A percentile compares a stretch with the other conserved stretches of the same genome.
These are phyloP conservation scores for Kodamaea sagamina DNA, from an alignment of 805 yeast genomes.

Conservation along the genomic window DNA sequence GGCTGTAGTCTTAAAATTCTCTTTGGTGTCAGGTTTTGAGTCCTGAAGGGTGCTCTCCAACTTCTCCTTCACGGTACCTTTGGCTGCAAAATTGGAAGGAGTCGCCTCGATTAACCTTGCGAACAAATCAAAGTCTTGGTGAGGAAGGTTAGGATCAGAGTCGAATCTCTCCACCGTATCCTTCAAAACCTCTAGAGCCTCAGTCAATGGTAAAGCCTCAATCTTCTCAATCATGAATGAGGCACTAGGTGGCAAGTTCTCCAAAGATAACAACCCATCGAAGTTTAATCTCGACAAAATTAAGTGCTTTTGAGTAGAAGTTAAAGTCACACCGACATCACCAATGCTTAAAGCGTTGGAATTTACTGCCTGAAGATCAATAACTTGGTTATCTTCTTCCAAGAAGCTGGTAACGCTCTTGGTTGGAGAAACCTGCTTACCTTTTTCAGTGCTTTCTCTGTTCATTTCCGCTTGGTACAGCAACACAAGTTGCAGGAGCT, in stretches of 20 bases:
- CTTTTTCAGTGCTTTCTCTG: no score
- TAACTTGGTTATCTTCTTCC: slow-evolving; percentile 16
- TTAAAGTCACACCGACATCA: slow-evolving; percentile 28
- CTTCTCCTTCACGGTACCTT: slow-evolving; percentile 1
- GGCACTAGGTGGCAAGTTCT: slow-evolving; percentile 33
- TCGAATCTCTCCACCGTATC: slow-evolving; percentile 42
- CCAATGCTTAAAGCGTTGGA: slow-evolving; percentile 27
- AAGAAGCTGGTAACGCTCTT: slow-evolving; percentile 5
- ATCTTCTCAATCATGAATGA: slow-evolving; percentile 46
- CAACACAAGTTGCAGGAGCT: no score
- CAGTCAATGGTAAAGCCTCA: slow-evolving; percentile 34
- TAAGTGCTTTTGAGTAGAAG: slow-evolving; percentile 28
- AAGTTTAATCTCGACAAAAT: slow-evolving; percentile 30
- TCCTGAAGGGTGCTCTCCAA: slow-evolving; percentile 4
- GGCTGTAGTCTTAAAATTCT: background rate
- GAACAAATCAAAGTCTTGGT: slow-evolving; percentile 28
- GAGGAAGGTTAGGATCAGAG: slow-evolving; percentile 37
- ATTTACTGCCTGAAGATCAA: slow-evolving; percentile 17
- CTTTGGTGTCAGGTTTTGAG: background rate
- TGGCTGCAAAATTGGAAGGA: background rate
- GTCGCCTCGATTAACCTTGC: slow-evolving; percentile 19
- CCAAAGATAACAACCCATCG: slow-evolving; percentile 28
- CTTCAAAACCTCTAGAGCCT: slow-evolving; percentile 42
- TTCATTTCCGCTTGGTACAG: no score
- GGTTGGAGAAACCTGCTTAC: no score